These are phyloP conservation scores for Rhododendron griersonianum DNA, from an alignment of 148 eudicot species.

Conservation along the genomic window DNA sequence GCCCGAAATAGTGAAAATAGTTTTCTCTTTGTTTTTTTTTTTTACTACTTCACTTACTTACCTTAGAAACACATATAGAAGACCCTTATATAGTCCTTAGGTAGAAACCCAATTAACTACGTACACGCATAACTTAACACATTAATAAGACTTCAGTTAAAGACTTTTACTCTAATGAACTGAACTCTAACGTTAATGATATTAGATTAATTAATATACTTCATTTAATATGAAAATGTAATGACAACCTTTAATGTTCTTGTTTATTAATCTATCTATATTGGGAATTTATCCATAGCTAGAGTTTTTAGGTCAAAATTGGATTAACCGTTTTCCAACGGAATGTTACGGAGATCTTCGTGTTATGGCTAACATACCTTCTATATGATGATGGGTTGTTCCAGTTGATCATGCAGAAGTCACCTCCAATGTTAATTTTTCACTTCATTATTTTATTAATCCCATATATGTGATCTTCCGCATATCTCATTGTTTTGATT, in stretches of 20 bases:
- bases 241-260: not conserved
- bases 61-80: too few species aligned
- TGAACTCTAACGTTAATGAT: too few species aligned
- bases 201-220: too few species aligned
- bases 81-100: too few species aligned
- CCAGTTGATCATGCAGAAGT: not conserved
- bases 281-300: not conserved
- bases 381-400: not conserved
- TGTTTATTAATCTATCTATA: not conserved
- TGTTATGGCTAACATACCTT: not conserved
- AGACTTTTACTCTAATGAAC: too few species aligned
- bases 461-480: not conserved
- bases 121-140: too few species aligned
- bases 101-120: too few species aligned
- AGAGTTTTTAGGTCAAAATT: not conserved
- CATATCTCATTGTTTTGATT: slow-evolving; percentile 13
- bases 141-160: too few species aligned
- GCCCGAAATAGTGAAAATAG: too few species aligned
- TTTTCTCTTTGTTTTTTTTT: too few species aligned
- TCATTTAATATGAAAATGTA: too few species aligned
- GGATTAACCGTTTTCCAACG: not conserved
- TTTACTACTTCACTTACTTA: too few species aligned
- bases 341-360: not conserved
- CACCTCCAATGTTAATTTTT: not conserved
- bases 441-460: not conserved